These are phyloP conservation scores for Alternaria solani DNA, from an alignment of 2,329 filamentous ascomycete genomes.

Conservation along the genomic window DNA sequence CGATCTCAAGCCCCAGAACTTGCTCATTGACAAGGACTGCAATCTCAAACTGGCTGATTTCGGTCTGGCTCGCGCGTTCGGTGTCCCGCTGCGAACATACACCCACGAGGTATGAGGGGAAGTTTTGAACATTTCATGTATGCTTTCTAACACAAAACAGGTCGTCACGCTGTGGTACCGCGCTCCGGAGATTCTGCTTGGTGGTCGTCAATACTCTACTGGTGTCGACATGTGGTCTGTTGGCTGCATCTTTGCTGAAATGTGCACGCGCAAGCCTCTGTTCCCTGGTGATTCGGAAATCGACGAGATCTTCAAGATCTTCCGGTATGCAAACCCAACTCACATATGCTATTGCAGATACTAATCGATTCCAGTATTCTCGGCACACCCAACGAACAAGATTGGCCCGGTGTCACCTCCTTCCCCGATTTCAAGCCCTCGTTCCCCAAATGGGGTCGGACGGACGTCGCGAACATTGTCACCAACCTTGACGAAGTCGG, in stretches of 20 bases:
- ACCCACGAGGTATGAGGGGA: constrained; percentile 74
- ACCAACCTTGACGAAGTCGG: constrained; percentile 76
- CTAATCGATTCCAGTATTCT: constrained; percentile 59
- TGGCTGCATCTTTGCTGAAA: constrained; percentile 94
- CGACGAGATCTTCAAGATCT: constrained; percentile 94
- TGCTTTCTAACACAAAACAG: constrained; percentile 47
- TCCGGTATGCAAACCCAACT: constrained; percentile 67
- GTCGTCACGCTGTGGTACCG: constrained; percentile 96
- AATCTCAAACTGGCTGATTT: constrained; percentile 93
- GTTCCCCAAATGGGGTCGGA: constrained; percentile 88
- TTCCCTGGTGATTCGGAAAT: constrained; percentile 94
- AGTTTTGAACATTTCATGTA: no score
- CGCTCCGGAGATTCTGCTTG: constrained; percentile 86
- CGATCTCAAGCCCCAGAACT: constrained; percentile 89
- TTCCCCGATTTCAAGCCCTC: constrained; percentile 93
- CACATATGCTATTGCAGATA: neutral
- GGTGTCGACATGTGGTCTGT: constrained; percentile 97
- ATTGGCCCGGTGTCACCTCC: constrained; percentile 92
- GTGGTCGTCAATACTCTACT: constrained; percentile 90
- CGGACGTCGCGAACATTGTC: constrained; percentile 71
- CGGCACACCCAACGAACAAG: constrained; percentile 81
- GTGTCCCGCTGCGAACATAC: constrained; percentile 88
- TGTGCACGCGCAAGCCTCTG: constrained; percentile 91
- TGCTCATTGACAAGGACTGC: constrained; percentile 84
- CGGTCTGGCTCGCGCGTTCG: constrained; percentile 86